Evolutionary conservation across 345 rosid genomes (phyloP), one percentile per base, ranked within the genome.

Genomic region (Mangifera indica): DNA sequence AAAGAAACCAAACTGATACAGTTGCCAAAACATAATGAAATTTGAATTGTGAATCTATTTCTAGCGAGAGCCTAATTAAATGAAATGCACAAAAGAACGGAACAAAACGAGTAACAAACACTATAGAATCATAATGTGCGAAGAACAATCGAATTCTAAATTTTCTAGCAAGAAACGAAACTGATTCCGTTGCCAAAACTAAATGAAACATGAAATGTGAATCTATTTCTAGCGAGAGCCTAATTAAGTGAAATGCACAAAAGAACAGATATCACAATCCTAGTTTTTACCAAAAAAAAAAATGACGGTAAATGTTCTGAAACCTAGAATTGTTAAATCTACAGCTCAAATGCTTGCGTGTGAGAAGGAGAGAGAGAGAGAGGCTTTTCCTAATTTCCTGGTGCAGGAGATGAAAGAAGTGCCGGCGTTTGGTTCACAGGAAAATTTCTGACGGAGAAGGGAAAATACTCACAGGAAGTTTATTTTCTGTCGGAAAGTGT

Each of bases 361-460:
- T 18, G 65, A 7, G 40, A 57, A 54, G 9, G 63, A 69, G 64
- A 42, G 54, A 44, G 62, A 20, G 10, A 34, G 25, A 61, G 67
- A 29, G 60, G n/a, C 20, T 45, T 71, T 71, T 48, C 74, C 74
- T 60, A 59, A 8, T 26, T 62, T 62, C 26, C 9, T n/a, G 6
- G 22, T 0, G 60, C 14, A 26, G 24, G 62, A 62, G 18, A n/a
- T 17, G 51, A 34, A 34, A 37, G 7, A 63, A 37, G 14, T 42
- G 18, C 4, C 6, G 17, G 18, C 15, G 68, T 72, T 63, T 72
- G 75, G 75, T 7, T 10, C 10, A 12, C 10, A 37, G 26, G 75
- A 72, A 72, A 63, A 71, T 60, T 70, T 49, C 17, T 34, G 51
- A 17, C 7, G 52, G 29, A 15, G 75, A 17, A 15, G 61, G 21